These are phyloP conservation scores for Phoma herbarum DNA, from an alignment of 2,329 filamentous ascomycete genomes.

Conservation along the genomic window DNA sequence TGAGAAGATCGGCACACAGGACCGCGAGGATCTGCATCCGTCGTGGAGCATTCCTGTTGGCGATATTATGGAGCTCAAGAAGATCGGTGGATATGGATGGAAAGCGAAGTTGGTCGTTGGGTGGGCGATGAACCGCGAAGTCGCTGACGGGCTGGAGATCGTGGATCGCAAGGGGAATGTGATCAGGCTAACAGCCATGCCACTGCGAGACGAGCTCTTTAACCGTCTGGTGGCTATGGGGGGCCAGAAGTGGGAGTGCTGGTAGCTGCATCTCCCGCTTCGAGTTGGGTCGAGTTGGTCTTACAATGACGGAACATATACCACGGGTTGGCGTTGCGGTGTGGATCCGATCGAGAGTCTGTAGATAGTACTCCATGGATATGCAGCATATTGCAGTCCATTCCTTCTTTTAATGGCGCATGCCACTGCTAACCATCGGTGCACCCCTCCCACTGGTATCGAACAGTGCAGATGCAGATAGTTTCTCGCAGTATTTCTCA, in stretches of 20 bases:
- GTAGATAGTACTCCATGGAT: background rate
- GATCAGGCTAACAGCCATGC: conserved; percentile 74
- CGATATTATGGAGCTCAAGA: conserved; percentile 77
- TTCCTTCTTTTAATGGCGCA: background rate
- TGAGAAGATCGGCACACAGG: conserved; percentile 56
- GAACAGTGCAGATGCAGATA: background rate
- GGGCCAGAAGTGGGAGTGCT: conserved; percentile 83
- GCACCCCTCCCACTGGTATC: background rate
- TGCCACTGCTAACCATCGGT: background rate
- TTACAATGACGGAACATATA: background rate
- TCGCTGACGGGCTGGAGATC: conserved; percentile 78
- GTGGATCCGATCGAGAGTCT: background rate
- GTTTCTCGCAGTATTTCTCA: background rate
- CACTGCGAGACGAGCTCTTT: conserved; percentile 78
- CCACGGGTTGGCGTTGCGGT: background rate
- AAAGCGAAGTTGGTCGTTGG: conserved; percentile 84
- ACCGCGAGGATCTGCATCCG: conserved; percentile 63
- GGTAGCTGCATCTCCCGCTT: conserved; percentile 55
- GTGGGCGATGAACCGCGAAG: conserved; percentile 76
- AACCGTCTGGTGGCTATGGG: conserved; percentile 81
- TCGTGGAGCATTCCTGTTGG: conserved; percentile 74
- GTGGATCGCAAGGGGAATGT: conserved; percentile 64
- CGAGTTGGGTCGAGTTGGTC: background rate
- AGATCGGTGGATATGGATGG: conserved; percentile 84
- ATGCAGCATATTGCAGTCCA: background rate